Evolutionary conservation across 1,139 yeast genomes (phyloP), one percentile per base, ranked within the genome.

Genomic region (Geotrichum histeridarum): DNA sequence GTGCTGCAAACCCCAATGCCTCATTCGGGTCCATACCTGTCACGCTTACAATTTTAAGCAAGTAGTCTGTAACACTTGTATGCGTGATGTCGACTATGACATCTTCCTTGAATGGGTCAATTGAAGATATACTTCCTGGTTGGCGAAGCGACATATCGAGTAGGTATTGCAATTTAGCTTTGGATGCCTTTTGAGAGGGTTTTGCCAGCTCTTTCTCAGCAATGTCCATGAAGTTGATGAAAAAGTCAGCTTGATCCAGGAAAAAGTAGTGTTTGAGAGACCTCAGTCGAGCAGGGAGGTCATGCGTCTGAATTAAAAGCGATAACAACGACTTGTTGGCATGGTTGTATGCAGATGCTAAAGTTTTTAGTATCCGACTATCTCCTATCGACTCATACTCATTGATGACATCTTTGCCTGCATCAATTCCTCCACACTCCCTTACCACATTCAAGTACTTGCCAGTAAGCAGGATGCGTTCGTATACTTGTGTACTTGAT

Each of bases 401-500:
- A 11, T 66, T 70, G 4, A 53, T 42, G 73, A 60, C 57, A 18
- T 64, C 66, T 33, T 59, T 60, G 49, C 64, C 57, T 7, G 58
- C 65, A 53, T 63, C 68, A 5, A 60, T 60, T 11, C 70, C 70
- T 1, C 82, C 81, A 60, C 88, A 82, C 54, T 76, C 82, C 56
- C 82, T 78, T 54, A 86, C 77, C 4, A 93, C 84, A 61, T 88
- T 87, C 55, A 91, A 72, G 62, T 84, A 84, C 67, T 89, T 90
- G 1, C 99, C 99, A 0, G 97, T 89, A 51, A 83, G 74, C 31
- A 93, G 71, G 0, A 93, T 77, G 65, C 86, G 85, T 50, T 73
- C 74, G 62, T 85, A 87, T 1, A 83, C 68, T 1, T 77, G 80
- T n/a, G 73, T 73, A 51, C 74, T 70, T 8, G 74, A 69, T 52